A percentile compares a stretch with the other conserved stretches of the same genome.
Evolutionary conservation across 495 filamentous ascomycete genomes (phyloP).

Genomic region (Thozetella sp.): DNA sequence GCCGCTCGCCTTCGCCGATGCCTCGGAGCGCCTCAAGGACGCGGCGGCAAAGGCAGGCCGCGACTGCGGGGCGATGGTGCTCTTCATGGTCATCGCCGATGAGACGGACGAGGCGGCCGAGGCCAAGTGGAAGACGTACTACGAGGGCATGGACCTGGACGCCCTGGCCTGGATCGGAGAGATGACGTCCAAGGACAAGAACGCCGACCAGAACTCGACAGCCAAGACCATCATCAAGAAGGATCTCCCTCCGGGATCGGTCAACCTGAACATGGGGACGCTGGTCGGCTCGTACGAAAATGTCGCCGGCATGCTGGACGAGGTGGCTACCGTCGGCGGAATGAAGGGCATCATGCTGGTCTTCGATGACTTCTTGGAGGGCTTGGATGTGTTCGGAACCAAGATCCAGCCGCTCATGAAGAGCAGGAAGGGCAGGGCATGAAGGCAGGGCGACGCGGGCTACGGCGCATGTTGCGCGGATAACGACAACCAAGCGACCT

Average conservation of each 20-base stretch:
- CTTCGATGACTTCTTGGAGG: constrained; percentile 29
- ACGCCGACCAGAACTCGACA: constrained; percentile 26
- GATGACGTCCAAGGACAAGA: constrained; percentile 25
- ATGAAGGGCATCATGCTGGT: constrained; percentile 34
- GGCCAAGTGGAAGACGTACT: constrained; percentile 31
- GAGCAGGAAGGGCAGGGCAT: constrained; percentile 17
- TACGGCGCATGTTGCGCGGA: no score
- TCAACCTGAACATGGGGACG: constrained; percentile 30
- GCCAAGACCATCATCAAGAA: constrained; percentile 13
- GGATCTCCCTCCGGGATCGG: constrained; percentile 23
- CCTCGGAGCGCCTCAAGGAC: constrained; percentile 21
- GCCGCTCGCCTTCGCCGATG: constrained; percentile 18
- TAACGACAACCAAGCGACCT: no score
- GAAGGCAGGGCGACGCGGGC: constrained; percentile 2
- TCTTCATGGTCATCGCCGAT: constrained; percentile 33
- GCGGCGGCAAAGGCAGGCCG: constrained; percentile 18
- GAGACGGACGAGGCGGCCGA: constrained; percentile 28
- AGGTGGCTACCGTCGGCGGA: constrained; percentile 23
- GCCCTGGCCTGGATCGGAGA: constrained; percentile 29
- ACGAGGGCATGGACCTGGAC: constrained; percentile 23
- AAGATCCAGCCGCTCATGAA: constrained; percentile 30
- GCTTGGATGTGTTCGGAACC: constrained; percentile 27
- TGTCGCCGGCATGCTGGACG: constrained; percentile 28
- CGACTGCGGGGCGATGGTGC: constrained; percentile 27
- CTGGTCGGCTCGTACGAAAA: constrained; percentile 27